Evolutionary conservation across 129 eudicot genomes (phyloP).

Genomic region (Mikania micrantha): DNA sequence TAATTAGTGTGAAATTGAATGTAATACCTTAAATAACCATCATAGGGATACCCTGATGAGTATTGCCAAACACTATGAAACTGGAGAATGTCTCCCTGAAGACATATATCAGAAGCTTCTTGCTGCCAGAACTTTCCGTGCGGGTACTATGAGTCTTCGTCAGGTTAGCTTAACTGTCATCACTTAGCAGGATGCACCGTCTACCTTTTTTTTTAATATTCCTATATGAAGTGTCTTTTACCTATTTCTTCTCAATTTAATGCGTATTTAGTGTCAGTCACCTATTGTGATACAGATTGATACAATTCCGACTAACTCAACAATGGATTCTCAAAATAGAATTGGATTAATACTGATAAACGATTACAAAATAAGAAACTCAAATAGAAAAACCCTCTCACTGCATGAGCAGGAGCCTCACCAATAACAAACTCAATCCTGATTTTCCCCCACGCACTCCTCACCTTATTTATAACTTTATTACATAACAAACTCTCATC

Average conservation of each 20-base stretch:
- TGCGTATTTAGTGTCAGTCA: background rate
- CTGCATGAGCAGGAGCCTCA: too few relatives aligned
- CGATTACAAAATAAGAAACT: too few relatives aligned
- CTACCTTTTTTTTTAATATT: background rate
- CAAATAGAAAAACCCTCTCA: too few relatives aligned
- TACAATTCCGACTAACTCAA: too few relatives aligned
- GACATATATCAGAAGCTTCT: slow-evolving; percentile 81
- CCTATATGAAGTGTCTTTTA: background rate
- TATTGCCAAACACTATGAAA: slow-evolving; percentile 93
- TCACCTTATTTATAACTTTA: too few relatives aligned
- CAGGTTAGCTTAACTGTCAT: slow-evolving; percentile 45
- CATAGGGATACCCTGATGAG: slow-evolving; percentile 88
- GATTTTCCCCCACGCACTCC: too few relatives aligned
- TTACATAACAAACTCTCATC: too few relatives aligned
- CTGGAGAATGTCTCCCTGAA: slow-evolving; percentile 83
- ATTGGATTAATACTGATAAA: too few relatives aligned
- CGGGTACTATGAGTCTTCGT: slow-evolving; percentile 75
- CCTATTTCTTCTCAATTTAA: background rate
- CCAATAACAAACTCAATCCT: too few relatives aligned
- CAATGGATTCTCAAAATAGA: too few relatives aligned
- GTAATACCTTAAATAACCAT: background rate
- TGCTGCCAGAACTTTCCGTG: slow-evolving; percentile 87
- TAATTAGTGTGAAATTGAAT: background rate
- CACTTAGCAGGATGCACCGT: background rate
- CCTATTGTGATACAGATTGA: too few relatives aligned